These are phyloP conservation scores for Boeremia lycopersici DNA, from an alignment of 2,329 filamentous ascomycete species.

Conservation along the genomic window DNA sequence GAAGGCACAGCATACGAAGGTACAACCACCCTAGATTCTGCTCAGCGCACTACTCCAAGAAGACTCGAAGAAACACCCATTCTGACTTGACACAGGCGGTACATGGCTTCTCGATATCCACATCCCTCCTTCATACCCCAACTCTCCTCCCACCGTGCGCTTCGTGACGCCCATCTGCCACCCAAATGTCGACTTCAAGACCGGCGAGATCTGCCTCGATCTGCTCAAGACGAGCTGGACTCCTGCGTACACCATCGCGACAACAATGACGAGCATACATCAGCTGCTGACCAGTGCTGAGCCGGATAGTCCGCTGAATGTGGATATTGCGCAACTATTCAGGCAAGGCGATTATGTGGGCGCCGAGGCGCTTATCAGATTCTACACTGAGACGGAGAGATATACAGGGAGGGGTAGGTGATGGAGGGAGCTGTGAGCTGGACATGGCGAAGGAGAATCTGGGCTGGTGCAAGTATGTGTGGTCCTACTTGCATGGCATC, in stretches of 20 bases:
- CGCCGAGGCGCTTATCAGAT: conserved; percentile 72
- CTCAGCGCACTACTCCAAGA: background rate
- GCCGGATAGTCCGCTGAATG: conserved; percentile 76
- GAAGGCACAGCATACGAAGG: conserved; percentile 66
- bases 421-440: background rate
- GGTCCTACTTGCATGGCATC: background rate
- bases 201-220: conserved; percentile 93
- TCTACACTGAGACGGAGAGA: conserved; percentile 66
- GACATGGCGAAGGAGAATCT: background rate
- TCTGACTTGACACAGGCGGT: conserved; percentile 59
- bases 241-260: conserved; percentile 80
- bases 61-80: background rate
- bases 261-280: conserved; percentile 74
- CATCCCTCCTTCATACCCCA: conserved; percentile 79
- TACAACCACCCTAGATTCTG: conserved; percentile 31
- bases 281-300: conserved; percentile 72
- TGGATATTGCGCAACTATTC: conserved; percentile 76
- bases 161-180: conserved; percentile 67
- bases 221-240: conserved; percentile 80
- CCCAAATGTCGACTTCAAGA: conserved; percentile 56
- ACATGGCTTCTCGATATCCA: conserved; percentile 81
- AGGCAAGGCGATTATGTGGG: conserved; percentile 71
- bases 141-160: conserved; percentile 73
- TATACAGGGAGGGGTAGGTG: conserved; percentile 38
- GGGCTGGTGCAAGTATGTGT: background rate